Base-by-base conservation (phyloP, 129 eudicot genomes). In the Helichrysum umbraculigerum region DNA sequence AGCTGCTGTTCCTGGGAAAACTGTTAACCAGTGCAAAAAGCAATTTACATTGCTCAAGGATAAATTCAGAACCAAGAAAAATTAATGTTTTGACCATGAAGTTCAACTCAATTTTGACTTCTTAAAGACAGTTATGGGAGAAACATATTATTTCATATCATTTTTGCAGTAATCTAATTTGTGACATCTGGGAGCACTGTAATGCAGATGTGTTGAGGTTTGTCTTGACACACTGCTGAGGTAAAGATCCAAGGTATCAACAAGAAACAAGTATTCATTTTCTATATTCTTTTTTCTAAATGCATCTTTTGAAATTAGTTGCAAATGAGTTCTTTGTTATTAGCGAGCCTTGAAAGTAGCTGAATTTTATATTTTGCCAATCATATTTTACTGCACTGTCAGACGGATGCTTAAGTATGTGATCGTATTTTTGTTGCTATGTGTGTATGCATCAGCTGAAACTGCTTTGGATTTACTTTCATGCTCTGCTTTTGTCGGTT, bases 1-100 rank as follows among this genome's bases (percentile, higher is more conserved):
- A 6, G 81, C 97, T 41, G 98, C 98, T 14, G 97, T 93, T 64
- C 98, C 98, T 0, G 98, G 98, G 68, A 93, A 93, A 81, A 84
- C 96, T 29, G 87, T 93, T 56, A 83, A 84, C 66, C 93, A 90
- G 75, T 93, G 98, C 83, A 93, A 91, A 88, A 93, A 93, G 77
- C 90, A 93, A 47, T 84, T 93, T 76, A 67, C 96, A 14, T 77
- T 83, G 62, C 85, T 93, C 10, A 93, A 93, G 77, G 98, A 90
- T 78, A 88, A 51, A 67, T 95, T 91, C 85, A 87, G 93, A 76
- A 95, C 50, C 91, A 94, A 87, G 88, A 94, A 94, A 70, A 87
- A 74, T 60, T 80, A 57, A 56, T 16, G 8, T 68, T 20, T 12
- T 68, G 61, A n/a, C 25, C 56, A 7, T 21, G 47, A 21, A 21